Base-by-base conservation (phyloP, 2,329 filamentous ascomycete species). In the Nectriaceae sp. region DNA sequence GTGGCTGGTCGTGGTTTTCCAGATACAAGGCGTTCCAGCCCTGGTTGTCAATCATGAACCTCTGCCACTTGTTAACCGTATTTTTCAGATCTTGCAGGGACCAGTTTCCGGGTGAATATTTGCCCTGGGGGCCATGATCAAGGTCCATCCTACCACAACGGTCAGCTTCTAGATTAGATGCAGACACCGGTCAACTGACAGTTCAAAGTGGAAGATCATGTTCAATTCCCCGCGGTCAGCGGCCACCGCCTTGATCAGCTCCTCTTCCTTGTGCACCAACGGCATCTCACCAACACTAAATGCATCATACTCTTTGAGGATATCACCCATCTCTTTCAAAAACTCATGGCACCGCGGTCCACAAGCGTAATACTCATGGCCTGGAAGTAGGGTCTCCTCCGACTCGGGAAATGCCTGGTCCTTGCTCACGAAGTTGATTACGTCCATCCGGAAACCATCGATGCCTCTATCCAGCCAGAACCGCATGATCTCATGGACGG, bases 141-240 rank as follows among this genome's bases (percentile, higher is more conserved):
- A 82, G 66, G 29, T 78, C 72, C 52, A 82, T 73, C 24, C 73
- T 77, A 16, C 3, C 20, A 15, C 26, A 45, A 39, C 54, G 54
- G 40, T 36, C 26, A 46, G 20, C 13, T 39, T 4, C 21, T 22
- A 21, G 19, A 24, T 16, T 31, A 40, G 3, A 6, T 40, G 21
- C 3, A 2, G 26, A n/a, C 22, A 50, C 40, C 20, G 19, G 15
- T 37, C 33, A 19, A 63, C 73, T 59, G 58, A 78, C 76, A 82
- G 72, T 48, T 88, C 85, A 61, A 89, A 89, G 57, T 87, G 82
- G 67, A 89, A 89, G 29, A 89, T 84, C 84, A 89, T 89, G 63
- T 80, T 84, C 38, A 89, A 68, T 61, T 88, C 83, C 24, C 76
- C 74, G 15, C 79, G 74, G 42, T 80, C 77, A 19, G 74, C 76